These are phyloP conservation scores for Gracilaria domingensis DNA, from an alignment of 23 red algal species.

Conservation along the genomic window DNA sequence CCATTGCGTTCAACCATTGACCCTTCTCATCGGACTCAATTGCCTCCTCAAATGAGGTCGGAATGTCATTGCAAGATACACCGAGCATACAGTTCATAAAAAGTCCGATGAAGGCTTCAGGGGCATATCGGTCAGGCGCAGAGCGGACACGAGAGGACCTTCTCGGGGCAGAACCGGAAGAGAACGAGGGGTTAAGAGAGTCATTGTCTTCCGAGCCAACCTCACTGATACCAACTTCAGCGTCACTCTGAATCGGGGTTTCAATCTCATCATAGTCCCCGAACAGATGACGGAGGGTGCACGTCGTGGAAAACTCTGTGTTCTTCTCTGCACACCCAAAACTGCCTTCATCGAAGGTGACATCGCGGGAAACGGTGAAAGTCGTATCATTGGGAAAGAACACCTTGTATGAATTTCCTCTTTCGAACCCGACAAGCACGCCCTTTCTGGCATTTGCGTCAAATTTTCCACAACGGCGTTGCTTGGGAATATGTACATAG, in stretches of 20 bases:
- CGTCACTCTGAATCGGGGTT: background rate
- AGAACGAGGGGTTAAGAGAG: background rate
- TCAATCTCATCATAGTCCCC: background rate
- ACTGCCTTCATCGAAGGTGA: background rate
- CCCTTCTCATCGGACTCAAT: background rate
- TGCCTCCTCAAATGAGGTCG: background rate
- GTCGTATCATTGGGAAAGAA: background rate
- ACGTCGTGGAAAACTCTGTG: background rate
- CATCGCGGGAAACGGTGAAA: background rate
- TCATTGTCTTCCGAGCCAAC: background rate
- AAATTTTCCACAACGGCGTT: constrained; percentile 27
- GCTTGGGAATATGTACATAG: constrained; percentile 44
- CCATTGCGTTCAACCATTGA: background rate
- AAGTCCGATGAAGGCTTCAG: background rate
- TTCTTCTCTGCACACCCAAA: background rate
- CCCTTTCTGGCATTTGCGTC: constrained; percentile 3
- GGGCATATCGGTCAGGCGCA: background rate
- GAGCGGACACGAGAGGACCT: background rate
- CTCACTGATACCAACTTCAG: background rate
- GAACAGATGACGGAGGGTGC: too few relatives aligned
- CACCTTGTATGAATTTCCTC: constrained; percentile 5
- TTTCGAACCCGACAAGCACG: constrained; percentile 40
- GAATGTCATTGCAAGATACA: background rate
- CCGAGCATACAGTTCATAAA: constrained; percentile 2
- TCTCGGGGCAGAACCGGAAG: background rate